Evolutionary conservation across 2,329 filamentous ascomycete genomes (phyloP).

Genomic region (Thelonectria rubi): DNA sequence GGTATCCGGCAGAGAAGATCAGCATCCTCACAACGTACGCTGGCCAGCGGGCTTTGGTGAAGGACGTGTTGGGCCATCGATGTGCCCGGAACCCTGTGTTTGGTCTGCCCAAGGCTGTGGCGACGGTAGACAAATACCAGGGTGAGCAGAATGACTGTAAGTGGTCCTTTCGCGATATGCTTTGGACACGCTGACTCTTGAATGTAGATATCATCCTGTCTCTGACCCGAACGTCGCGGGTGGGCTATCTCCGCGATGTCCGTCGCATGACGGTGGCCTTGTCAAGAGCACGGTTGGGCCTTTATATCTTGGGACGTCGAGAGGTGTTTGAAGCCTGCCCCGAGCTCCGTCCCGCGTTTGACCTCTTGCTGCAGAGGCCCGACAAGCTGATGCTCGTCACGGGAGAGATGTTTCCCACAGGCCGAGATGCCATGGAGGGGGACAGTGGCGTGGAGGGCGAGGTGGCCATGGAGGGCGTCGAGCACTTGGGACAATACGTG

Average conservation of each 20-base stretch:
- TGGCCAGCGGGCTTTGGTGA: slow-evolving; percentile 87
- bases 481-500: slow-evolving; percentile 96
- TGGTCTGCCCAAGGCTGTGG: slow-evolving; percentile 87
- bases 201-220: slow-evolving; percentile 86
- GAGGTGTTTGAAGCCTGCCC: slow-evolving; percentile 89
- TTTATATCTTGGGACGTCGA: slow-evolving; percentile 91
- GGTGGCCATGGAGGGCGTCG: slow-evolving; percentile 85
- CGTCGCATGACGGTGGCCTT: slow-evolving; percentile 93
- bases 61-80: slow-evolving; percentile 83
- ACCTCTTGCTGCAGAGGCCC: slow-evolving; percentile 76
- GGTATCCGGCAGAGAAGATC: slow-evolving; percentile 85
- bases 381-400: slow-evolving; percentile 84
- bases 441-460: slow-evolving; percentile 58
- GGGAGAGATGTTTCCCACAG: slow-evolving; percentile 84
- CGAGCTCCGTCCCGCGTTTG: slow-evolving; percentile 88
- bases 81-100: slow-evolving; percentile 87
- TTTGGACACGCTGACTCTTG: slow-evolving; percentile 34
- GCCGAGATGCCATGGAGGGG: slow-evolving; percentile 59
- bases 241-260: slow-evolving; percentile 93
- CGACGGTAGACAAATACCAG: slow-evolving; percentile 98
- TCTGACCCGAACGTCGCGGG: slow-evolving; percentile 84
- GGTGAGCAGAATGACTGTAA: slow-evolving; percentile 98
- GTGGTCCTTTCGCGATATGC: slow-evolving; percentile 48
- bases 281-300: slow-evolving; percentile 87
- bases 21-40: slow-evolving; percentile 94